These are phyloP conservation scores for Pyrus communis DNA, from an alignment of 306 rosid genomes.

Conservation along the genomic window DNA sequence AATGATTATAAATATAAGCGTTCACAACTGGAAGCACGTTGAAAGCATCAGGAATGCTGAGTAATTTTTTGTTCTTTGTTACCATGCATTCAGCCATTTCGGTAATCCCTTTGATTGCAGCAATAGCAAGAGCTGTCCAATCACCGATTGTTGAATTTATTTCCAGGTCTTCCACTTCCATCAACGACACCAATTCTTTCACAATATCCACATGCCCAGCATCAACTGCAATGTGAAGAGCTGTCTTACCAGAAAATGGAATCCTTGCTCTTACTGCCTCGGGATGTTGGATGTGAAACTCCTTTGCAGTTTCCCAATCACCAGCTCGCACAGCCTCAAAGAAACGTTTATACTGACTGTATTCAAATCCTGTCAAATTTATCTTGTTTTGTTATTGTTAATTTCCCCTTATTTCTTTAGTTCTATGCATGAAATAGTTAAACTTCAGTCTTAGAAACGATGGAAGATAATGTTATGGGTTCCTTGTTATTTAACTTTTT, in stretches of 20 bases:
- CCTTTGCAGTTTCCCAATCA: not conserved
- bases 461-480: too few relatives aligned
- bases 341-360: too few relatives aligned
- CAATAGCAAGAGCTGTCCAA: not conserved
- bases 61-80: not conserved
- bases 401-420: too few relatives aligned
- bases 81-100: not conserved
- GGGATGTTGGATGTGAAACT: not conserved
- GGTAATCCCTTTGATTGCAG: not conserved
- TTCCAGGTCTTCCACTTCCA: not conserved
- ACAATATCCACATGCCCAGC: not conserved
- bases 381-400: too few relatives aligned
- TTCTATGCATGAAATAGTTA: too few relatives aligned
- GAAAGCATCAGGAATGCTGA: not conserved
- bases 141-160: not conserved
- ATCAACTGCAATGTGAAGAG: not conserved
- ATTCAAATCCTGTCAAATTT: too few relatives aligned
- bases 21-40: not conserved
- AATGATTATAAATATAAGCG: not conserved
- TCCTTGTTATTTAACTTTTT: too few relatives aligned
- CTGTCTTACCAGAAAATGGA: not conserved
- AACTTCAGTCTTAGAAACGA: too few relatives aligned
- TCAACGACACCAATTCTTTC: not conserved
- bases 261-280: not conserved
- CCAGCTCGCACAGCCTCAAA: too few relatives aligned